A percentile compares a stretch with the other conserved stretches of the same genome.
phyloP scores from a whole-genome alignment of 495 filamentous ascomycete genomes.

The Neurospora terricola region DNA sequence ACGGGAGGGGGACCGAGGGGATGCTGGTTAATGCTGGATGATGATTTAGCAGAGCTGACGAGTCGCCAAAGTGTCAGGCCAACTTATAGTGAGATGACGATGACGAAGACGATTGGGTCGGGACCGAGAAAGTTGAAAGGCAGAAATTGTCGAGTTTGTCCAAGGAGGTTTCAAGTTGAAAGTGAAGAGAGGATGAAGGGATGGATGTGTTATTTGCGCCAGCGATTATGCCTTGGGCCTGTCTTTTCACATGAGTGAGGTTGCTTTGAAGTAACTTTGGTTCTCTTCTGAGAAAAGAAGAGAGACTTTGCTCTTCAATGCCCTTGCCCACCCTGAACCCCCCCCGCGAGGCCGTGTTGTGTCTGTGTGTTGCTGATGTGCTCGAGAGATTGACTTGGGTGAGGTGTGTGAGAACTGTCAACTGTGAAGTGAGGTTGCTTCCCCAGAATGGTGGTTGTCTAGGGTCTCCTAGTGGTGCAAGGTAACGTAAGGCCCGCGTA shows the following conservation, averaged over 20 bases:
- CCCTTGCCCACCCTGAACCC: not conserved
- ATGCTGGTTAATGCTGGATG: not conserved
- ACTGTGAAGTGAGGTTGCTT: not conserved
- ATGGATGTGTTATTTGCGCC: not conserved
- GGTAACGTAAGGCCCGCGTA: not conserved
- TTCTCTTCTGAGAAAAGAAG: not conserved
- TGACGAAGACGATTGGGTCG: not conserved
- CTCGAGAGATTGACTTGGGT: not conserved
- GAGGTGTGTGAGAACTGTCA: not conserved
- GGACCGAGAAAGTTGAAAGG: not conserved
- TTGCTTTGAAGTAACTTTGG: not conserved
- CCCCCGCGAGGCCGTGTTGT: not conserved
- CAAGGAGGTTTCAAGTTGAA: not conserved
- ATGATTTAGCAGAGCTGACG: not conserved
- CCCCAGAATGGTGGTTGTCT: not conserved
- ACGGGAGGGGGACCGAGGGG: not conserved
- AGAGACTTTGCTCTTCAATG: not conserved
- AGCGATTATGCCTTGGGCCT: not conserved
- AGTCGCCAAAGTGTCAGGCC: not conserved
- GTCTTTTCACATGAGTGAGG: not conserved
- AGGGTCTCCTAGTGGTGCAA: not conserved
- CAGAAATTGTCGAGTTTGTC: not conserved
- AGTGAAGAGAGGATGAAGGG: not conserved
- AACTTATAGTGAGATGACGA: not conserved
- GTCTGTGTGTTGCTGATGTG: not conserved